These are phyloP conservation scores for Azolla pinnata DNA, from an alignment of 75 land plant genomes.

Conservation along the genomic window DNA sequence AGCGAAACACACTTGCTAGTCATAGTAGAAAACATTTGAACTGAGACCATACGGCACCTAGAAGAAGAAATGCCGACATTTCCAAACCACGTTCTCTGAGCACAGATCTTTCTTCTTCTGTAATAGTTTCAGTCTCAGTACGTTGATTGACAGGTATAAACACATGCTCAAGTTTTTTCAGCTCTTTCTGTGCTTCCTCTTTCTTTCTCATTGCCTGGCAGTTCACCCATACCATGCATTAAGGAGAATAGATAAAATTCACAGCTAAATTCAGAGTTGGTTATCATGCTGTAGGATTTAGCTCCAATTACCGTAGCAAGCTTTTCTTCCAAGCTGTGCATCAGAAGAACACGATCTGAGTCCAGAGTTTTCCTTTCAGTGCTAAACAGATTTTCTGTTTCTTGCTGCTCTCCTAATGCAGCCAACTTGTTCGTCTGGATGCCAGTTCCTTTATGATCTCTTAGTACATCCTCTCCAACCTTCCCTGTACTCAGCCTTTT, in stretches of 20 bases:
- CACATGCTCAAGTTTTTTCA: slow-evolving; percentile 37
- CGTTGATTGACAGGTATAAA: slow-evolving; percentile 30
- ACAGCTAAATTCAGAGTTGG: neutral
- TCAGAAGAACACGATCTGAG: too few relatives aligned
- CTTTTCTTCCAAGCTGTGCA: slow-evolving; percentile 15
- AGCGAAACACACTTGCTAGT: too few relatives aligned
- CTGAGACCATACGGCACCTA: too few relatives aligned
- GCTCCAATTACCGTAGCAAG: slow-evolving; percentile 8
- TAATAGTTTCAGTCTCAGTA: slow-evolving; percentile 60
- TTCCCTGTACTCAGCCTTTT: slow-evolving; percentile 21
- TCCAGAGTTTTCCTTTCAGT: too few relatives aligned
- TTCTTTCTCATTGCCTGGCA: slow-evolving; percentile 62
- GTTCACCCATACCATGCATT: too few relatives aligned
- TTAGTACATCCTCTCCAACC: too few relatives aligned
- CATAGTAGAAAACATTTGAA: too few relatives aligned
- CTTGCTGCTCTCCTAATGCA: too few relatives aligned
- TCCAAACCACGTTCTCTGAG: slow-evolving; percentile 73
- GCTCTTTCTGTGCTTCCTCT: slow-evolving; percentile 44
- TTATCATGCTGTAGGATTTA: too few relatives aligned
- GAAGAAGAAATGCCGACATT: slow-evolving; percentile 73
- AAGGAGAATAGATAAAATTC: neutral
- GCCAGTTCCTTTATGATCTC: too few relatives aligned
- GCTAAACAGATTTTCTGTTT: too few relatives aligned
- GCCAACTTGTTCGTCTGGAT: too few relatives aligned
- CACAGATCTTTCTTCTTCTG: slow-evolving; percentile 90